Base-by-base conservation (phyloP, 1,284 basidiomycete species). In the Polyporus tsugae region DNA sequence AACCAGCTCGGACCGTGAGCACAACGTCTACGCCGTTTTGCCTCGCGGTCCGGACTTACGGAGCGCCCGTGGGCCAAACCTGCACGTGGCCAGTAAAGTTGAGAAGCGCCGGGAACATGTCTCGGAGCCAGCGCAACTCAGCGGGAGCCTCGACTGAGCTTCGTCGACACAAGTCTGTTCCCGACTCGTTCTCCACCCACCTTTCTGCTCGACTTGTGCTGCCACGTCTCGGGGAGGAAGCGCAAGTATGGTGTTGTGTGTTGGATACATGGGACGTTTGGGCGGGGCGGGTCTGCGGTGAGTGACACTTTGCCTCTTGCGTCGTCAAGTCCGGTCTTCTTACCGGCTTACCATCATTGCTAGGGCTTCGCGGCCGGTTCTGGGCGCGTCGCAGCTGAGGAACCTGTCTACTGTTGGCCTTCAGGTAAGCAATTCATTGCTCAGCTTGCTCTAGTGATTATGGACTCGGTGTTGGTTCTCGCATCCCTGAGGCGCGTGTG, bases 231-330 rank as follows among this genome's bases (percentile, higher is more conserved):
- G 15, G 62, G 62, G 52, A 60, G 57, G 60, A 61, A 60, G 64
- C 25, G 62, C 38, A 59, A 55, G 6, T 1, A 72, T 72, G 71
- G 69, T 72, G 29, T 7, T 68, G 60, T 72, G 71, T 57, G 63
- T 67, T 41, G 71, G 71, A 22, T 68, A 67, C 42, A 69, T 69
- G 71, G 71, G 71, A 11, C 71, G 69, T 6, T 49, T 69, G 6
- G 67, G 70, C 6, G 60, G 65, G 25, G 60, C 65, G n/a, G 71
- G 71, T 5, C 65, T 72, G 22, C 64, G 71, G 71, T 72, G 55
- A 62, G 71, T 64, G 33, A 17, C 38, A 13, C 11, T 3, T 15
- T 53, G 39, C 19, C 25, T 29, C 22, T 15, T 53, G 39, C 19
- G n/a, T 29, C 22, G 25, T 7, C 42, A 3, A n/a, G n/a, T 0